phyloP scores from a whole-genome alignment of 2,329 filamentous ascomycete genomes.

The Apiospora malaysiana region DNA sequence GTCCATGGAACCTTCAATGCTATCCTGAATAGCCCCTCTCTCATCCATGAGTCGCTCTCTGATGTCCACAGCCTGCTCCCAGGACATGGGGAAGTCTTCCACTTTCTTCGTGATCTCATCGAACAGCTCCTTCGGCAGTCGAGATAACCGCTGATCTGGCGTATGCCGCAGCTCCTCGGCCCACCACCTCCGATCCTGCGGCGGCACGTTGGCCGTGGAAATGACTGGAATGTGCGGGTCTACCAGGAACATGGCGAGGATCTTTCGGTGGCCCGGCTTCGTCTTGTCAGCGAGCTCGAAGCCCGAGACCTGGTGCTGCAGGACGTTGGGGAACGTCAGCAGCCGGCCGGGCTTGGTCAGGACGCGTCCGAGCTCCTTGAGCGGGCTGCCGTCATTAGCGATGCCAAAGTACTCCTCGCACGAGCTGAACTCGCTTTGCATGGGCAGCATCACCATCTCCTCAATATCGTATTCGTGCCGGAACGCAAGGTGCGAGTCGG shows the following conservation, averaged over 20 bases:
- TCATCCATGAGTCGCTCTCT: background rate
- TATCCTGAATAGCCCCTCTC: background rate
- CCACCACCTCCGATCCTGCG: constrained; percentile 50
- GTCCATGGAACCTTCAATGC: background rate
- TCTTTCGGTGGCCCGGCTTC: constrained; percentile 62
- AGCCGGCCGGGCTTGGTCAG: constrained; percentile 32
- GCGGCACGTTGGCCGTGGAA: constrained; percentile 50
- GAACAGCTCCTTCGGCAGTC: constrained; percentile 21
- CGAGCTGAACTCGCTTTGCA: constrained; percentile 22
- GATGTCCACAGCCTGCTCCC: background rate
- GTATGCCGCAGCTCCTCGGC: constrained; percentile 27
- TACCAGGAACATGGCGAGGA: constrained; percentile 65
- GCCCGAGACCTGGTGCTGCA: constrained; percentile 51
- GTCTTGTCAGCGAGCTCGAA: constrained; percentile 58
- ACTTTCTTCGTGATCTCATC: background rate
- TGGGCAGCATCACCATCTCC: background rate
- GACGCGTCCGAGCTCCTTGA: constrained; percentile 34
- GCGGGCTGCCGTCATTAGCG: background rate
- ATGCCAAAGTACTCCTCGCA: constrained; percentile 21
- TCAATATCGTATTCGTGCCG: constrained; percentile 39
- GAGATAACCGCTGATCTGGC: constrained; percentile 22
- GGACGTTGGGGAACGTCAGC: constrained; percentile 35
- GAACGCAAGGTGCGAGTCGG: constrained; percentile 58
- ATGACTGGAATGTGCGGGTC: constrained; percentile 57
- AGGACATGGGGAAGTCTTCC: background rate